A percentile compares a stretch with the other conserved stretches of the same genome.
phyloP scores from a whole-genome alignment of 2,329 filamentous ascomycete genomes.

The Tolypocladium tundrense region DNA sequence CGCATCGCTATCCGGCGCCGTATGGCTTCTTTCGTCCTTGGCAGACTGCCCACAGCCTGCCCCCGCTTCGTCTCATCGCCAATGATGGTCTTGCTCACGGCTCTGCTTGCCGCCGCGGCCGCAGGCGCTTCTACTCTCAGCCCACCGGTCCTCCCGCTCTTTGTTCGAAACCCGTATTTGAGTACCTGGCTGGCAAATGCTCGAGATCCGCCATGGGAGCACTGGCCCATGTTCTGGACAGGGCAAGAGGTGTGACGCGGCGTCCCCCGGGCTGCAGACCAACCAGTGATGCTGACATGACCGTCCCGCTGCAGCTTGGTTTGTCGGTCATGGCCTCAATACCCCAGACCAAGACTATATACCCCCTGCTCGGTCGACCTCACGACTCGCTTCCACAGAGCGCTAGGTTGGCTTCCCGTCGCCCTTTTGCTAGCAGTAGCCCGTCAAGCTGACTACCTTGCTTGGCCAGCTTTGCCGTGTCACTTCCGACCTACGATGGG shows the following conservation, averaged over 20 bases:
- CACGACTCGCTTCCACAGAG: slow-evolving; percentile 34
- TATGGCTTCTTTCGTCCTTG: neutral
- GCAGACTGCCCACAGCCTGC: neutral
- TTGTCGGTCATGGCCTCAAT: slow-evolving; percentile 39
- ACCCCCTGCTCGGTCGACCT: slow-evolving; percentile 39
- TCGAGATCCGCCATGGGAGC: slow-evolving; percentile 64
- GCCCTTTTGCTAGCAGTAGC: neutral
- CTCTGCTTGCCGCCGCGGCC: neutral
- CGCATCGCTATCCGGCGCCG: neutral
- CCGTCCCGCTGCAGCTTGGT: slow-evolving; percentile 24
- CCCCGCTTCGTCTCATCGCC: neutral
- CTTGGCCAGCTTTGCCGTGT: slow-evolving; percentile 21
- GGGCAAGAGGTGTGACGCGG: slow-evolving; percentile 44
- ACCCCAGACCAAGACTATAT: slow-evolving; percentile 30
- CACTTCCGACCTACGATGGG: slow-evolving; percentile 32
- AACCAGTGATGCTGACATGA: slow-evolving; percentile 2
- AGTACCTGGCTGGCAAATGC: slow-evolving; percentile 56
- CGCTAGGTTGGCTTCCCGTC: slow-evolving; percentile 10
- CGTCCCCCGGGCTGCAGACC: neutral
- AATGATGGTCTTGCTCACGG: neutral
- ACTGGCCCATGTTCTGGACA: slow-evolving; percentile 82
- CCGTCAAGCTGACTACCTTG: neutral
- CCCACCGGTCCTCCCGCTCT: slow-evolving; percentile 45
- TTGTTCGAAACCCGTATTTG: slow-evolving; percentile 50
- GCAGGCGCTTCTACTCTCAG: slow-evolving; percentile 41